Base-by-base conservation (phyloP, 106 monocot genomes). In the Triglochin maritima region DNA sequence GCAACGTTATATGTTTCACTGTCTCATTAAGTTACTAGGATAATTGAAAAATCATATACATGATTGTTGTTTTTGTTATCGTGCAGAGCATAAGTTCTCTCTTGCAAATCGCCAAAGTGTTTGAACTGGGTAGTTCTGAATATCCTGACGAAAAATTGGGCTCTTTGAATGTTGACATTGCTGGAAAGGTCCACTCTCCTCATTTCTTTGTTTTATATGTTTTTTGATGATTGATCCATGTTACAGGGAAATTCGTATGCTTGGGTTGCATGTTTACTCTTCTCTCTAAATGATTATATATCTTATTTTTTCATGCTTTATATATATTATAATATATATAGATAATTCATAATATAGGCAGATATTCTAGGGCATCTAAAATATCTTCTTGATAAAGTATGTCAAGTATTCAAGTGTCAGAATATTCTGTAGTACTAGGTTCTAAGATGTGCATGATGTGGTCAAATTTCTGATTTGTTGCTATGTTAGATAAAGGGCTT, bases 111-210 rank as follows among this genome's bases (percentile, higher is more conserved):
- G 88, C 82, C 68, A 88, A 92, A 76, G 86, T 98, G 47, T 82
- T 98, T 76, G 88, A 98, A 84, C 84, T 98, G 49, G 91, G 96
- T 58, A 75, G 88, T 64, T 86, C 91, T 56, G 88, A 92, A 66
- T 60, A 78, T 49, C 83, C 92, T 65, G 80, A 82, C 69, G 88
- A 84, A 58, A 88, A 72, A 73, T 59, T 88, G 72, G 77, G 82
- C 49, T 55, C 46, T 56, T 71, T 85, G 68, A 78, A 84, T 46
- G 65, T 98, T 47, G 56, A 46, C 15, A 79, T 98, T 73, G 68
- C 84, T 65, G 78, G 76, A 61, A 92, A 78, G 90, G 90, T 94
- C 78, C 59, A 48, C 4, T 44, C 49, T 5, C 49, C 49, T 5
- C 49, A 41, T 4, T 51, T 10, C 51, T 62, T 60, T 49, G 53